Evolutionary conservation across 2,329 filamentous ascomycete species (phyloP), one percentile per base, ranked within the genome.

Genomic region (Neofusicoccum sp.): DNA sequence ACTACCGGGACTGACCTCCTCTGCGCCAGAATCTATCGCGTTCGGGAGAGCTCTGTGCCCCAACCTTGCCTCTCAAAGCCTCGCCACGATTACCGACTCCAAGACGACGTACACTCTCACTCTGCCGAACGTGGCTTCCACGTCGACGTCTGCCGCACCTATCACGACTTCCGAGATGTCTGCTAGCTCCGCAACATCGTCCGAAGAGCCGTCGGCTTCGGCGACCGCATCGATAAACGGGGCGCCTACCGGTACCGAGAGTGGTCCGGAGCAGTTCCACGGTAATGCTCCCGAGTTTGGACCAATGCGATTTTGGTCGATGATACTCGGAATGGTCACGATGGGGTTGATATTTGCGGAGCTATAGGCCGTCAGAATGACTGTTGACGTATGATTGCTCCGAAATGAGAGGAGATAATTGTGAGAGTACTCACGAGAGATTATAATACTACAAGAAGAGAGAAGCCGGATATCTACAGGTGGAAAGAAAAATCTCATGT

Each of bases 281-380:
- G 58, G 58, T 4, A 31, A 47, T 28, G 30, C 48, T 3, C 60
- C 60, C n/a, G 54, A 28, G 7, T 63, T 62, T 16, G 60, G 60
- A 7, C 30, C 33, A 9, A 12, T 49, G 45, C 49, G 62, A 7
- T 14, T 62, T 14, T 45, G 60, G 30, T 43, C 43, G 14, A 51
- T 62, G 36, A 20, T 38, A 4, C 11, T 61, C 34, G 56, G 60
- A 2, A 62, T 63, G 3, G 38, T 53, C 4, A 26, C 40, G 9
- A 60, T 63, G 47, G 60, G 40, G 8, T 33, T 60, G 20, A 11
- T 56, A 1, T 63, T 63, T 40, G 62, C 62, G 11, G 62, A 63
- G 54, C 54, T 63, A n/a, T 63, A 36, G 57, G 36, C 16, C 20
- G 56, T 58, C 12, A 58, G 41, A 7, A n/a, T 14, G 26, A 26